These are phyloP conservation scores for Starmerella powellii DNA, from an alignment of 805 yeast genomes.

Conservation along the genomic window DNA sequence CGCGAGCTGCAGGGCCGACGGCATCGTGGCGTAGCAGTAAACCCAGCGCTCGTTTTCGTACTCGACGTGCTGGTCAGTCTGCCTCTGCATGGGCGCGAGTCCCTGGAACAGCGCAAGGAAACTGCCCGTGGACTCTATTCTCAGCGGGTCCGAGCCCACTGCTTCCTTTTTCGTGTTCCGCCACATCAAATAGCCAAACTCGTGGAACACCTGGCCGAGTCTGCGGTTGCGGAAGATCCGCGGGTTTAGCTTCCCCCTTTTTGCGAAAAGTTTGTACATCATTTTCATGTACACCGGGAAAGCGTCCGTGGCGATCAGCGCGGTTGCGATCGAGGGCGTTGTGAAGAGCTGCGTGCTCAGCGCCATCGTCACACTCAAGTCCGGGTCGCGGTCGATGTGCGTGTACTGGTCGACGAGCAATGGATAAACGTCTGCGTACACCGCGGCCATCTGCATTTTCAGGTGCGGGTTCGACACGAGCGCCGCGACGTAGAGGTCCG, in stretches of 20 bases:
- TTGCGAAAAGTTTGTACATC: constrained; percentile 50
- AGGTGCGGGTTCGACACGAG: constrained; percentile 48
- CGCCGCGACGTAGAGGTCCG: constrained; percentile 53
- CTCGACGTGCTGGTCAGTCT: constrained; percentile 70
- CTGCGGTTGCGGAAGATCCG: constrained; percentile 53
- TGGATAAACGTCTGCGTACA: constrained; percentile 76
- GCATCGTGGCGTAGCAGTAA: constrained; percentile 53
- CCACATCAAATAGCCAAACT: constrained; percentile 63
- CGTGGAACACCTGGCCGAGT: constrained; percentile 68
- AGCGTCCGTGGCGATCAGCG: constrained; percentile 53
- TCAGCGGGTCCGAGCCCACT: constrained; percentile 35
- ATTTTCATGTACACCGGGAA: constrained; percentile 49
- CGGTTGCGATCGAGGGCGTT: constrained; percentile 65
- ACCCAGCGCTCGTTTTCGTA: constrained; percentile 80
- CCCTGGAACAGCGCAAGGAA: constrained; percentile 64
- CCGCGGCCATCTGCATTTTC: constrained; percentile 52
- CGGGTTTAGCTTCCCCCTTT: constrained; percentile 35
- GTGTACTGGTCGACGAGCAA: constrained; percentile 58
- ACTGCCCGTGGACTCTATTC: constrained; percentile 51
- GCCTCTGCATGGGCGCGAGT: constrained; percentile 60
- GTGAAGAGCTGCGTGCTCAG: constrained; percentile 81
- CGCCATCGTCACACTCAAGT: constrained; percentile 57
- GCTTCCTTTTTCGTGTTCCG: constrained; percentile 47
- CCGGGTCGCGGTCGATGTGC: constrained; percentile 76
- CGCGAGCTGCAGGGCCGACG: constrained; percentile 47